These are phyloP conservation scores for Babesia divergens DNA, from an alignment of 169 alveolate genomes.

Conservation along the genomic window DNA sequence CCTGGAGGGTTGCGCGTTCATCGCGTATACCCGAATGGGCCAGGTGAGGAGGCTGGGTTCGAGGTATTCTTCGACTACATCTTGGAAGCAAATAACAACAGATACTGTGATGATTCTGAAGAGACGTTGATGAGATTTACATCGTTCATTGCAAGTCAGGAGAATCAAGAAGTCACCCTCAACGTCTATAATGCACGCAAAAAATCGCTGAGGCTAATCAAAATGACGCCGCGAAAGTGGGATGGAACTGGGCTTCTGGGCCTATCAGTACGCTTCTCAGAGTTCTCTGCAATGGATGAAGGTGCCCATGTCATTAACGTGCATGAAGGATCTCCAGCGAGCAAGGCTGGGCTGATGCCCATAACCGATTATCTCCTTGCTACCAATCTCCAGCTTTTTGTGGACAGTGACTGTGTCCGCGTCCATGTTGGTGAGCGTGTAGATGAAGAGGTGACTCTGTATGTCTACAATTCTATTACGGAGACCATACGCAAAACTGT, in stretches of 20 bases:
- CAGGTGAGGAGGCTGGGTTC: conserved; percentile 64
- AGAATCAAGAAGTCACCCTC: conserved; percentile 55
- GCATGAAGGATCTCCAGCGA: conserved; percentile 67
- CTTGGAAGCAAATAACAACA: conserved; percentile 64
- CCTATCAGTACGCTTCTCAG: conserved; percentile 63
- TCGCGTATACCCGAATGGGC: conserved; percentile 67
- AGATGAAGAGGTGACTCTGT: conserved; percentile 45
- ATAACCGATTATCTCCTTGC: conserved; percentile 69
- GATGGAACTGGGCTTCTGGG: conserved; percentile 76
- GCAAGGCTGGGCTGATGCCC: conserved; percentile 63
- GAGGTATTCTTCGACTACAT: conserved; percentile 77
- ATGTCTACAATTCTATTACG: conserved; percentile 62
- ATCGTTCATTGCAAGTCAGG: conserved; percentile 56
- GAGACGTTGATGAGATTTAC: conserved; percentile 64
- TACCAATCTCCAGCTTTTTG: conserved; percentile 48
- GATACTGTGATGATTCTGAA: conserved; percentile 64
- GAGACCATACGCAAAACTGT: conserved; percentile 63
- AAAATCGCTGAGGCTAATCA: conserved; percentile 57
- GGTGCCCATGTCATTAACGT: conserved; percentile 66
- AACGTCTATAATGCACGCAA: conserved; percentile 67
- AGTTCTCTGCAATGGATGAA: conserved; percentile 69
- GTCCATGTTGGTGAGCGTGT: conserved; percentile 55
- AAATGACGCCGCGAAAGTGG: conserved; percentile 73
- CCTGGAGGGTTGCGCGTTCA: conserved; percentile 65
- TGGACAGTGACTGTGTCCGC: conserved; percentile 56